Conservation (phyloP, 139 green algal genomes). For the Chlorella sp. region DNA sequence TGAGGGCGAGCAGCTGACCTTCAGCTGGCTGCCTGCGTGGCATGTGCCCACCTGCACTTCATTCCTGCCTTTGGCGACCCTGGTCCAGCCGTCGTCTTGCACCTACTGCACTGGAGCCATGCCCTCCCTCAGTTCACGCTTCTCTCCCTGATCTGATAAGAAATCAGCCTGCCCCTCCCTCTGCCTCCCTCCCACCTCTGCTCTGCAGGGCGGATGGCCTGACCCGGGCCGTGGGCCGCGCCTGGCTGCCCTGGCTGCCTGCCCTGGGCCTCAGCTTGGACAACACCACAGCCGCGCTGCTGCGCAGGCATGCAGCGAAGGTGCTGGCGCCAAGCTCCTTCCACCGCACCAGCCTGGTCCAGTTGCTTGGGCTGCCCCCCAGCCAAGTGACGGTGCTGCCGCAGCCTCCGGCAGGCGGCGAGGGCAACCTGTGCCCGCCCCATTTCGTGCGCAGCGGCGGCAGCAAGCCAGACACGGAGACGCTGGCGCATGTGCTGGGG, state of each 20-base stretch:
- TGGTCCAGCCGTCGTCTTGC: no score
- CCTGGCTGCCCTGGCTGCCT: conserved; percentile 2
- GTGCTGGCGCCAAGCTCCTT: not conserved
- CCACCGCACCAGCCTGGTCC: not conserved
- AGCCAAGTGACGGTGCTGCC: not conserved
- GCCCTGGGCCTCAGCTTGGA: not conserved
- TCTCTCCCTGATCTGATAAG: no score
- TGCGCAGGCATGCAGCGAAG: not conserved
- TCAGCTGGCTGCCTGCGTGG: no score
- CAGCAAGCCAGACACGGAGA: no score
- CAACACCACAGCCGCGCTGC: not conserved
- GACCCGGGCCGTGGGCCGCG: not conserved
- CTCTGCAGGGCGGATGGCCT: not conserved
- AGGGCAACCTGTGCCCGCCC: not conserved
- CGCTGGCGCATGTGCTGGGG: no score
- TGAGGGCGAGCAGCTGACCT: no score
- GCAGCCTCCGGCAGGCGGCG: not conserved
- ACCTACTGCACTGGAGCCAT: no score
- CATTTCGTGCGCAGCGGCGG: not conserved
- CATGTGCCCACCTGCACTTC: no score
- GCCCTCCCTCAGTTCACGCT: no score
- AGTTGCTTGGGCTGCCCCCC: not conserved
- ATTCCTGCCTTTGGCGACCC: no score
- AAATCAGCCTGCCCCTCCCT: no score
- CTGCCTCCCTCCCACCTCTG: no score